Evolutionary conservation across 1,139 yeast species (phyloP), one percentile per base, ranked within the genome.

Genomic region (Suhomyces coccinellae): DNA sequence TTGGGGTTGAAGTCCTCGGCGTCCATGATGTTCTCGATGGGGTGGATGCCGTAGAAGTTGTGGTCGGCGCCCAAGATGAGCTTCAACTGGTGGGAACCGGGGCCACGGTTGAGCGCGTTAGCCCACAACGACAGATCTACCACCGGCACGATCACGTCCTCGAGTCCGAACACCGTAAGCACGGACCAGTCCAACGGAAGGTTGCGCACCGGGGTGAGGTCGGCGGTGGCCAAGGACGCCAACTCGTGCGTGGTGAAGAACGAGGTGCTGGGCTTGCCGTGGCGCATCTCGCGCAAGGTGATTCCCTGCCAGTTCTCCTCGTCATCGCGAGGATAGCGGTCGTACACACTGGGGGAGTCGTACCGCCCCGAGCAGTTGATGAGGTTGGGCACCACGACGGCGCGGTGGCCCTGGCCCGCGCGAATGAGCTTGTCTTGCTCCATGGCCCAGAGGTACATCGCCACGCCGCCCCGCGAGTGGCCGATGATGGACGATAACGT

Each of bases 391-490:
- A 87, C 81, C 17, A 69, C 50, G 10, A 71, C 64, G 15, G 70
- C 69, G 13, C 63, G 61, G 4, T 63, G 41, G 1, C 64, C 55
- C 1, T 43, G 36, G 14, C 60, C 53, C 6, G 68, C 67, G 40
- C 58, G 69, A 48, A 58, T 48, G 20, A 62, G 54, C 13, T 58
- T 49, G 45, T 72, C 74, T 49, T 78, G 80, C 40, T 63, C 53
- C 36, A 75, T 48, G 1, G 85, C 83, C 89, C 95, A 90, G 46
- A 78, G 67, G 55, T 87, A 82, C 82, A 83, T 80, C n/a, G 93
- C 85, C 20, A 86, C 77, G 1, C 80, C 73, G 4, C 96, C 97
- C 48, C 97, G 69, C 0, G 96, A 87, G 61, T 91, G 98, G 2
- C 82, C 84, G 30, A 87, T 70, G 6, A 85, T 70, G 2, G 84